A percentile compares a stretch with the other conserved stretches of the same genome.
Conservation (phyloP, 140 eudicot species). For the Oenanthe javanica region DNA sequence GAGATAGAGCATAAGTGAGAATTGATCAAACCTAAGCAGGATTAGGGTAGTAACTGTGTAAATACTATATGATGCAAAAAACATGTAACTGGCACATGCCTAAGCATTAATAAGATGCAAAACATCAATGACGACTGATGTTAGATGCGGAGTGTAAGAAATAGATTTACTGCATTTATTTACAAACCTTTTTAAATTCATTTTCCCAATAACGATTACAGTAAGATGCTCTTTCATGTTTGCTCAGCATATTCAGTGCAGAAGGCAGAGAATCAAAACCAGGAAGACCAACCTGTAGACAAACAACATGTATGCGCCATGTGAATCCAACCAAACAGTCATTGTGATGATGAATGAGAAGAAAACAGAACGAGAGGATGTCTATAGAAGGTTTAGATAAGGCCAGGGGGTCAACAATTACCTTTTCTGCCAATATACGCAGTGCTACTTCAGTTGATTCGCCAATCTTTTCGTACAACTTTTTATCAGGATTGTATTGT, state of each 20-base stretch:
- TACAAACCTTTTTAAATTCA: slow-evolving; percentile 83
- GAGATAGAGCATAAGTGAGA: neutral
- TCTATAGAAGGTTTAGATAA: slow-evolving; percentile 3
- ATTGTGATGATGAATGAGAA: neutral
- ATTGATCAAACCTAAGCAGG: neutral
- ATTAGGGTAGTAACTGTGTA: neutral
- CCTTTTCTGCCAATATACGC: slow-evolving; percentile 96
- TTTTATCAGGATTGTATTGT: slow-evolving; percentile 94
- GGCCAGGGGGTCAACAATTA: slow-evolving; percentile 18
- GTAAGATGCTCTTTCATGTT: slow-evolving; percentile 93
- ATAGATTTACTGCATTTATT: neutral
- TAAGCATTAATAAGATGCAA: neutral
- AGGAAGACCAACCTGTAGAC: slow-evolving; percentile 90
- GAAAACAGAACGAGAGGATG: neutral
- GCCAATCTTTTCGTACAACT: slow-evolving; percentile 86
- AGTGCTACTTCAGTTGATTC: slow-evolving; percentile 99
- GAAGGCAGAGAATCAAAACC: slow-evolving; percentile 99
- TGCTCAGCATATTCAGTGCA: slow-evolving; percentile 85
- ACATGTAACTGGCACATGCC: neutral
- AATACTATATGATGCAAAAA: neutral
- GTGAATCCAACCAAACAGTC: no score
- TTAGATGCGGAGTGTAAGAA: neutral
- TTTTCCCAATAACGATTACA: slow-evolving; percentile 98
- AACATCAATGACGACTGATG: neutral
- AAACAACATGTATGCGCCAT: neutral